phyloP scores from a whole-genome alignment of 2,329 filamentous ascomycete genomes.

The Ascosphaera acerosa region DNA sequence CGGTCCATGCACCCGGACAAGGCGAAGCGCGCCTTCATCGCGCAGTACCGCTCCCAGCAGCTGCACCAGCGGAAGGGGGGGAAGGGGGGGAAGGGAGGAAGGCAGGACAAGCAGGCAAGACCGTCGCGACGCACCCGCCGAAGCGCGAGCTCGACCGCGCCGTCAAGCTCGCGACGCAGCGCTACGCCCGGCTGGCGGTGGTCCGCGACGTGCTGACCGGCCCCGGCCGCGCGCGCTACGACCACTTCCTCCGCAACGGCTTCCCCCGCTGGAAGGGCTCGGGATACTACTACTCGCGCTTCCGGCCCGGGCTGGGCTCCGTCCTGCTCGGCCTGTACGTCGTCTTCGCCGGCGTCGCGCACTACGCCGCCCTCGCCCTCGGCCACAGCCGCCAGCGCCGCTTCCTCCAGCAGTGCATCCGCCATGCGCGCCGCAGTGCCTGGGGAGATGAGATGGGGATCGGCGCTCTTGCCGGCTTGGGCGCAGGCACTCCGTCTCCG shows the following conservation, averaged over 20 bases:
- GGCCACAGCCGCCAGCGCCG: conserved; percentile 74
- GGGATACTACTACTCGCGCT: conserved; percentile 92
- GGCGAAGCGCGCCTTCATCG: conserved; percentile 58
- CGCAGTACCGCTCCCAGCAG: conserved; percentile 35
- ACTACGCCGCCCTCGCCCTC: conserved; percentile 68
- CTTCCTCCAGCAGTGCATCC: conserved; percentile 79
- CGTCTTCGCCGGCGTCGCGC: conserved; percentile 56
- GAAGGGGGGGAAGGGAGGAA: conserved; percentile 21
- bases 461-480: conserved; percentile 9
- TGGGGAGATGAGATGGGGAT: conserved; percentile 63
- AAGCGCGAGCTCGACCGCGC: conserved; percentile 52
- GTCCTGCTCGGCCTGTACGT: conserved; percentile 64
- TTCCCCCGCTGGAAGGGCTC: conserved; percentile 95
- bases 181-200: conserved; percentile 61
- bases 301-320: conserved; percentile 68
- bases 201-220: conserved; percentile 71
- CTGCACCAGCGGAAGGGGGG: conserved; percentile 1
- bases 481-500: conserved; percentile 14
- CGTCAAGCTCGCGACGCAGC: conserved; percentile 55
- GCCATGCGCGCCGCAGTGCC: conserved; percentile 61
- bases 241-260: conserved; percentile 77
- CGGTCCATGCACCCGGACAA: conserved; percentile 80
- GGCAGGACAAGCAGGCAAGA: conserved; percentile 33
- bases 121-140: conserved; percentile 44
- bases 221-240: conserved; percentile 59